A percentile compares a stretch with the other conserved stretches of the same genome.
phyloP scores from a whole-genome alignment of 495 filamentous ascomycete species.

The Podospora comata region DNA sequence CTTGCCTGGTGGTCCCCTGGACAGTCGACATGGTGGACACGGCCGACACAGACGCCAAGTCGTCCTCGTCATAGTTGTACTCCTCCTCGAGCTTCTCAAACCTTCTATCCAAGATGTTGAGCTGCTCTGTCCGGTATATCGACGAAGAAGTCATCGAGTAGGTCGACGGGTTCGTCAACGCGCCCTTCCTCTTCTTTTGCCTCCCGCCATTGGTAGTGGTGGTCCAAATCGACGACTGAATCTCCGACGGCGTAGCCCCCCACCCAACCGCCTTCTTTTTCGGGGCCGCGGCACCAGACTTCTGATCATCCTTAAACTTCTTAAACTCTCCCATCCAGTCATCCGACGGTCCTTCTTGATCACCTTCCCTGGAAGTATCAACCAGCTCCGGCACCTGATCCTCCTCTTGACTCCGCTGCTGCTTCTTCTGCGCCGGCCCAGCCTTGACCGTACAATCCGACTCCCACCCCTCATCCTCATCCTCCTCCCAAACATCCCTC shows the following conservation, averaged over 20 bases:
- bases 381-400: constrained; percentile 51
- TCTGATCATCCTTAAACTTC: constrained; percentile 80
- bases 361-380: constrained; percentile 38
- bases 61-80: constrained; percentile 72
- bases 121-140: constrained; percentile 82
- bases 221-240: constrained; percentile 75
- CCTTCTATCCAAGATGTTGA: constrained; percentile 77
- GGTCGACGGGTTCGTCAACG: constrained; percentile 78
- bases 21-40: constrained; percentile 51
- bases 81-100: constrained; percentile 88
- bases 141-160: constrained; percentile 98
- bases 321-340: constrained; percentile 88
- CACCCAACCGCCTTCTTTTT: constrained; percentile 36
- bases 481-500: constrained; percentile 51
- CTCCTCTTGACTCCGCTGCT: constrained; percentile 14
- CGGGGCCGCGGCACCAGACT: constrained; percentile 23
- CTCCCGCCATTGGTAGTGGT: constrained; percentile 70
- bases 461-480: constrained; percentile 76
- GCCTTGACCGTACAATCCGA: constrained; percentile 89
- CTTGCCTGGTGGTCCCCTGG: constrained; percentile 56
- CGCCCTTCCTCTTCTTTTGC: constrained; percentile 86
- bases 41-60: constrained; percentile 45
- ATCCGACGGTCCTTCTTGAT: constrained; percentile 46
- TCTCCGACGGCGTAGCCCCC: constrained; percentile 52
- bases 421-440: constrained; percentile 40